Evolutionary conservation across 257 asterid species (phyloP).

Genomic region (Craterostigma plantagineum): DNA sequence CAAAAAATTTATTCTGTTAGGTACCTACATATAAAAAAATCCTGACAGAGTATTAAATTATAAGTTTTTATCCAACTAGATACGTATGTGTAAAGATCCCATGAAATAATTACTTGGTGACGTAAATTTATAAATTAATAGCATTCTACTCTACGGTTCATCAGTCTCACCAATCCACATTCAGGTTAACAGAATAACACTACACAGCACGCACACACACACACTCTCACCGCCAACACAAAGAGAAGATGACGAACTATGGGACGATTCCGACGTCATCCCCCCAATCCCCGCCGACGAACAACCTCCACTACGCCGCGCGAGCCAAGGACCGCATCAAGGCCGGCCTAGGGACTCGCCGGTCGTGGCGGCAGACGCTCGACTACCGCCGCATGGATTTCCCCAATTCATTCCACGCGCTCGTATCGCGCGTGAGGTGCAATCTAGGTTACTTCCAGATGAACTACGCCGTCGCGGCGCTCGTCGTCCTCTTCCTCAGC

Average conservation of each 20-base stretch:
- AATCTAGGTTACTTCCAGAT: constrained; percentile 44
- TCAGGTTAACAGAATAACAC: too few species aligned
- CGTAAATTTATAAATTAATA: too few species aligned
- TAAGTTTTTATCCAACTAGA: too few species aligned
- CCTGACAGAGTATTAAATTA: too few species aligned
- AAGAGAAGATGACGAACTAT: constrained; percentile 67
- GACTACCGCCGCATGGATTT: constrained; percentile 25
- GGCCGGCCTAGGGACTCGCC: constrained; percentile 61
- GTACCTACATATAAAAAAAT: too few species aligned
- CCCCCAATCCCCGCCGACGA: constrained; percentile 18
- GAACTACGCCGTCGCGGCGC: constrained; percentile 61
- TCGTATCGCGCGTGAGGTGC: constrained; percentile 24
- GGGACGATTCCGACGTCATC: constrained; percentile 73
- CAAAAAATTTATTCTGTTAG: too few species aligned
- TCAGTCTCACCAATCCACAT: too few species aligned
- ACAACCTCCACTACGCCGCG: constrained; percentile 40
- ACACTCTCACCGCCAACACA: too few species aligned
- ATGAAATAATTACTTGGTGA: too few species aligned
- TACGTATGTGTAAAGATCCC: too few species aligned
- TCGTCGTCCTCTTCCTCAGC: constrained; percentile 53
- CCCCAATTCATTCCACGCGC: constrained; percentile 31
- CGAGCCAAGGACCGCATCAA: constrained; percentile 62
- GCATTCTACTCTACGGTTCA: too few species aligned
- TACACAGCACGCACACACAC: too few species aligned
- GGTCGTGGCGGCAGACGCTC: constrained; percentile 72